Evolutionary conservation across 2,329 filamentous ascomycete genomes (phyloP), one percentile per base, ranked within the genome.

Genomic region (Alternaria incomplexa): DNA sequence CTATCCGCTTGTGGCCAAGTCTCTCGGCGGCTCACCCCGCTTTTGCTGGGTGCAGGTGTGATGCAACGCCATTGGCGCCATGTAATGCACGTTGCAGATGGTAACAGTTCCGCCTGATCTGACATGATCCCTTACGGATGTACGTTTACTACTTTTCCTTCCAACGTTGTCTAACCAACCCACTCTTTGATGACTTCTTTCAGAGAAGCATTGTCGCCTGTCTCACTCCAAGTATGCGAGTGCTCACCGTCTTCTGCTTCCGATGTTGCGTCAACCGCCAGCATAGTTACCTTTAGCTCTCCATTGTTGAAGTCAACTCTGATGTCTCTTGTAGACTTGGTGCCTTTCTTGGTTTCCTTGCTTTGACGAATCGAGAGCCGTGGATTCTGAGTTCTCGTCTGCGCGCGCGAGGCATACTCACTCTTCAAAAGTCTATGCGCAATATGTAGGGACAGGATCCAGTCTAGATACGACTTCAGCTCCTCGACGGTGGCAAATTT

Each of bases 391-490:
- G 61, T 66, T 57, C 66, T 68, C 48, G 70, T 58, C 22, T 62
- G 47, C 15, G 69, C 70, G 17, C 69, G 64, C 13, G 68, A 62
- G 17, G 55, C 53, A 30, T 70, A 75, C 28, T 74, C 71, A 11
- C 65, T 69, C 36, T 69, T 68, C 43, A 80, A 66, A 11, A 77
- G 53, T 25, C 69, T 68, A 53, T 76, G 76, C 10, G 75, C 66
- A 12, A 79, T 58, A 51, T 79, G 68, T 4, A 78, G 58, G 5
- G 78, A 73, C 26, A 80, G 56, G 15, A 78, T 62, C 72, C 73
- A 78, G 54, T 79, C 73, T 3, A 79, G 57, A 56, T 79, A 79
- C 2, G 73, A 72, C 25, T 55, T 73, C 11, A 77, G 43, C 15
- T 79, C 78, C 22, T 70, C 64, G 4, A 72, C 65, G 22, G 70